Base-by-base conservation (phyloP, 2,329 filamentous ascomycete genomes). In the Trichoderma harzianum region DNA sequence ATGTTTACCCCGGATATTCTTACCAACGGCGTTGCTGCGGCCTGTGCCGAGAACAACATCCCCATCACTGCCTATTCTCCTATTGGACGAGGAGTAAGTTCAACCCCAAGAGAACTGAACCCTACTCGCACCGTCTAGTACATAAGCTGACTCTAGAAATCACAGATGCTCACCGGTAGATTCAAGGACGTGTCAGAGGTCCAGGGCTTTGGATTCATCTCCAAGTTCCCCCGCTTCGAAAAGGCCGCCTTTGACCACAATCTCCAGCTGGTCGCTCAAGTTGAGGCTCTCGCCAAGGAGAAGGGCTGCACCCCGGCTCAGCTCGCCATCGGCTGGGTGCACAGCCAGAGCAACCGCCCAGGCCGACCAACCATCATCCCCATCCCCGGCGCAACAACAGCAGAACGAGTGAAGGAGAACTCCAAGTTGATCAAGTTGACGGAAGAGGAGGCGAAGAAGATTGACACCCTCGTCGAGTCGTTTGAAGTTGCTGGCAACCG, bases 51-150 rank as follows among this genome's bases (percentile, higher is more conserved):
- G 78, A 80, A 92, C 60, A 82, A 85, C 61, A 93, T 95, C 72
- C 90, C 91, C 0, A 82, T 95, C 62, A 81, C 93, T 43, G 91
- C 91, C 0, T 95, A 94, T 81, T 91, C 71, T 28, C 71, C 71
- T 7, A 70, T 72, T 8, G 71, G 71, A 62, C 60, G 62, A 51
- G 71, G 71, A 21, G 82, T 84, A 78, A 76, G 82, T 78, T 32
- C 14, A 10, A 36, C 34, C 18, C 11, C 14, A 10, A 73, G 69
- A 67, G 62, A 73, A 10, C 39, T 58, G 63, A 26, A 63, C 72
- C 43, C n/a, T 24, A 34, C n/a, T 60, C 47, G 51, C 12, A 60
- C 60, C 72, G 66, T 51, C 47, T 53, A 10, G 7, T n/a, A 34
- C 24, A 14, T 12, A 24, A n/a, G 57, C 66, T 69, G 24, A 69